Conservation (phyloP, 805 yeast species). For the Cyberlindnera xishuangbannaensis region DNA sequence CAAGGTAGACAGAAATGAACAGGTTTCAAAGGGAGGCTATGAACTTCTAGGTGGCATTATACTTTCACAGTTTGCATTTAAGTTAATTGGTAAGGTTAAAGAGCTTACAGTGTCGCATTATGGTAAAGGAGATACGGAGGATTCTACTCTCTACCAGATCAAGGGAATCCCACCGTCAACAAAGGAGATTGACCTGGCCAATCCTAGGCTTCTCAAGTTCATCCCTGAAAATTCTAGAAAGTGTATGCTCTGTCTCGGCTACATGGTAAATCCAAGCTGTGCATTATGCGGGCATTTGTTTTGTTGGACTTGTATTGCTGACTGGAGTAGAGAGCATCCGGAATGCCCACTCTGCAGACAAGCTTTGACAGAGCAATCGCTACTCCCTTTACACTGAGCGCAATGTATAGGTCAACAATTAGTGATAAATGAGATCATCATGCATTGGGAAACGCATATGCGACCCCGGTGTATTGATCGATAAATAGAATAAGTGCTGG, state of each 20-base stretch:
- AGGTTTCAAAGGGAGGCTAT: slow-evolving; percentile 52
- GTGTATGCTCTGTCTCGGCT: slow-evolving; percentile 80
- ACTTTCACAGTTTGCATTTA: slow-evolving; percentile 45
- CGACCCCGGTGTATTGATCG: too few species aligned
- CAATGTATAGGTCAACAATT: too few species aligned
- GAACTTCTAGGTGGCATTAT: slow-evolving; percentile 67
- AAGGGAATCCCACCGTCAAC: slow-evolving; percentile 3
- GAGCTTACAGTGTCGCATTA: slow-evolving; percentile 1
- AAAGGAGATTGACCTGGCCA: slow-evolving; percentile 47
- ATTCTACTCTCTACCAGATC: slow-evolving; percentile 3
- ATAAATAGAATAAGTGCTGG: too few species aligned
- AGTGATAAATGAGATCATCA: too few species aligned
- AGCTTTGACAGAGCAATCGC: slow-evolving; percentile 35
- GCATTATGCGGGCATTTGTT: slow-evolving; percentile 90
- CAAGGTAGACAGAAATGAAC: slow-evolving; percentile 38
- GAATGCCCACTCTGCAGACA: slow-evolving; percentile 93
- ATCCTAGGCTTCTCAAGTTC: slow-evolving; percentile 53
- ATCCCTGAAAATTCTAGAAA: slow-evolving; percentile 64
- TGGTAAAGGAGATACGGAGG: slow-evolving; percentile 1
- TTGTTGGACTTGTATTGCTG: slow-evolving; percentile 87
- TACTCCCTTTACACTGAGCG: slow-evolving; percentile 21
- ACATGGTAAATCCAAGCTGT: slow-evolving; percentile 76
- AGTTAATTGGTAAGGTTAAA: slow-evolving; percentile 21
- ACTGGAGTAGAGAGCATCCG: slow-evolving; percentile 81
- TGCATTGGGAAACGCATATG: too few species aligned